A percentile compares a stretch with the other conserved stretches of the same genome.
phyloP scores from a whole-genome alignment of 1,139 yeast species.

The Taiozyma sp. region DNA sequence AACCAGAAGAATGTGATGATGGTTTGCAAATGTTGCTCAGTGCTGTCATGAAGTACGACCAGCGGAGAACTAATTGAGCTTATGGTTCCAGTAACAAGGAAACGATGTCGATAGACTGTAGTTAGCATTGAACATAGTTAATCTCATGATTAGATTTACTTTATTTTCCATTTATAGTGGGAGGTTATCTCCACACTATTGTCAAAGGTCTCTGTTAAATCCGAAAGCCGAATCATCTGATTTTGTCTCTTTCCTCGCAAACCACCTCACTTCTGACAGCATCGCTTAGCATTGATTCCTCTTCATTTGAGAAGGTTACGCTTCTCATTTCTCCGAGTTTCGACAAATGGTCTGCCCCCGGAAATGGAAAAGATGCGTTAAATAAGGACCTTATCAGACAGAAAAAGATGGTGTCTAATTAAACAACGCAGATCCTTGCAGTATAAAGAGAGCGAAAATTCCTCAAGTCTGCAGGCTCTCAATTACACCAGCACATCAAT shows the following conservation, averaged over 20 bases:
- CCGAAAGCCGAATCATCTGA: neutral
- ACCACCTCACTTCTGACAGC: no score
- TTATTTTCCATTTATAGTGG: no score
- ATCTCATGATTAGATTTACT: no score
- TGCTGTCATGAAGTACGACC: constrained; percentile 55
- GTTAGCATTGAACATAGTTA: no score
- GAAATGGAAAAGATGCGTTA: neutral
- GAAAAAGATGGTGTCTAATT: neutral
- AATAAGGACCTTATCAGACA: neutral
- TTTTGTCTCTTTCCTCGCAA: no score
- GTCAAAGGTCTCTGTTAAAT: neutral
- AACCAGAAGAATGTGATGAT: constrained; percentile 55
- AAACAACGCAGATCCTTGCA: neutral
- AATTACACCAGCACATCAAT: neutral
- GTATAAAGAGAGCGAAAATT: neutral
- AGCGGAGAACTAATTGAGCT: neutral
- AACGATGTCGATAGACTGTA: no score
- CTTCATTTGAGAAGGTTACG: no score
- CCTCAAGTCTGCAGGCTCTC: neutral
- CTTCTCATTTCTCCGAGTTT: no score
- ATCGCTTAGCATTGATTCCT: no score
- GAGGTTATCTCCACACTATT: no score
- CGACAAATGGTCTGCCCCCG: no score
- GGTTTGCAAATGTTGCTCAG: constrained; percentile 58
- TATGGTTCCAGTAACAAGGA: no score